Evolutionary conservation across 352 stramenopile species (phyloP), one percentile per base, ranked within the genome.

Genomic region (Globisporangium recalcitrans): DNA sequence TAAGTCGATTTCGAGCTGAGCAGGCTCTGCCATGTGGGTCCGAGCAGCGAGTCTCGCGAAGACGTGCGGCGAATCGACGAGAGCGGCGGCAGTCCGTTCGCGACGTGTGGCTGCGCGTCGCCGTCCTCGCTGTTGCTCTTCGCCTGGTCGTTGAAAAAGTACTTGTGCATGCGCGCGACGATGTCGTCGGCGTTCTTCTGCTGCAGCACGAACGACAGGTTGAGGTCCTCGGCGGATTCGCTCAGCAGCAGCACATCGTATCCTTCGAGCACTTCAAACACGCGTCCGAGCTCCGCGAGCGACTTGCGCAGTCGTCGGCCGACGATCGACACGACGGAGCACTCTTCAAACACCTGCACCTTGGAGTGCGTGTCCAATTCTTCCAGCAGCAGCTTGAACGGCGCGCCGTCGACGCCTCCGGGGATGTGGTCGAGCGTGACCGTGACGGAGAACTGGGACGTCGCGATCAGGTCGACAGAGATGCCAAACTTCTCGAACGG

Each of bases 381-480:
- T 44, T 87, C 69, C 0, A 95, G 62, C 55, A 96, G 63, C 19
- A 74, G 66, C 54, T 80, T 63, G 71, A 96, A 95, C 40, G 80
- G 75, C 8, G 76, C 70, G 31, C 87, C 87, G 8, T 81, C 64
- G 24, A 91, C 66, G 13, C 87, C 87, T 34, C 86, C 87, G 2
- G 87, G 87, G 48, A 96, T 93, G 61, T 95, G 84, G 58, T 96
- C 87, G 21, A 96, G 69, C 44, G 87, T 96, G 36, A 95, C 81
- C 2, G 82, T 93, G 32, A 96, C 87, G 13, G 87, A 93, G 66
- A 95, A 95, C 65, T 96, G 87, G 13, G 86, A 95, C 22, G 87
- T 96, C 21, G 87, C 87, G 47, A 96, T 93, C 24, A 96, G 69
- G 67, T 96, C 87, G 44, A 96, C 87, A 2, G 86, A 95, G 68